phyloP scores from a whole-genome alignment of 2,329 filamentous ascomycete genomes.

The Blumeria graminis region DNA sequence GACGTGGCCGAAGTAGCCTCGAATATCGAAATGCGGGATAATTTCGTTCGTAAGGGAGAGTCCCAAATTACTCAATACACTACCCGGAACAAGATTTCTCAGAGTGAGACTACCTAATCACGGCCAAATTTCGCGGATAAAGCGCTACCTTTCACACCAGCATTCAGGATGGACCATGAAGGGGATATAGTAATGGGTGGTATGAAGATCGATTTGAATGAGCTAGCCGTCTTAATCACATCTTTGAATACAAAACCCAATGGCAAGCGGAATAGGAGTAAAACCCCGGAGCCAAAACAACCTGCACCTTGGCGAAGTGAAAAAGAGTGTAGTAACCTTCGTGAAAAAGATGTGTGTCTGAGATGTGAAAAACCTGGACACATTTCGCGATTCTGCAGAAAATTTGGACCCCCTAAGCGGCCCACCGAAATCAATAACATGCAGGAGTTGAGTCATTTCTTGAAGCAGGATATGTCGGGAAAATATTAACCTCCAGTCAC shows the following conservation, averaged over 20 bases:
- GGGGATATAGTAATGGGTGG: background rate
- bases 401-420: background rate
- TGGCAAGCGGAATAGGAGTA: background rate
- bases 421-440: background rate
- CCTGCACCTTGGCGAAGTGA: background rate
- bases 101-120: too few relatives aligned
- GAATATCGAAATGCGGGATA: background rate
- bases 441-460: background rate
- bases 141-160: too few relatives aligned
- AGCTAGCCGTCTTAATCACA: background rate
- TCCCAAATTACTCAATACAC: background rate
- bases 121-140: too few relatives aligned
- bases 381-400: background rate
- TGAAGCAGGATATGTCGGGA: background rate
- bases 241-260: background rate
- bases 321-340: background rate
- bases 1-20: background rate
- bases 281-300: background rate
- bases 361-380: background rate
- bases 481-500: background rate
- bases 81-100: background rate
- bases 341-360: background rate
- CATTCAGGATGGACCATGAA: background rate
- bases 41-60: background rate
- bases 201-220: background rate